A percentile compares a stretch with the other conserved stretches of the same genome.
phyloP scores from a whole-genome alignment of 495 filamentous ascomycete genomes.

The Staphylotrichum longicolle region DNA sequence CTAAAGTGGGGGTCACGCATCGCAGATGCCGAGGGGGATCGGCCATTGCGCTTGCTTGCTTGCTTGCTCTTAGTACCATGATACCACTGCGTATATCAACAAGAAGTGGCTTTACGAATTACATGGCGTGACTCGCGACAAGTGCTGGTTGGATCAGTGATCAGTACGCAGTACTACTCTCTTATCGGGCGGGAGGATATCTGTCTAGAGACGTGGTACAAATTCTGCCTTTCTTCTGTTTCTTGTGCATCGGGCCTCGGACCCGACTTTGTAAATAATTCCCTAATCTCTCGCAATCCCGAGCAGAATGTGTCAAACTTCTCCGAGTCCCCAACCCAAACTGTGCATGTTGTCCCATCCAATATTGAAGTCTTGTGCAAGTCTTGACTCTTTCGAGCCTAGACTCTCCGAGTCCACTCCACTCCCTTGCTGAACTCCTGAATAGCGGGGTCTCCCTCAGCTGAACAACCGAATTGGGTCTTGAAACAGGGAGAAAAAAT shows the following conservation, averaged over 20 bases:
- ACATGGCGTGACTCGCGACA: background rate
- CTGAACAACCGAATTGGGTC: too few relatives aligned
- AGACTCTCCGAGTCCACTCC: too few relatives aligned
- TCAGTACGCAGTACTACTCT: background rate
- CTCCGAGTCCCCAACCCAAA: too few relatives aligned
- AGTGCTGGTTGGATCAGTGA: conserved; percentile 9
- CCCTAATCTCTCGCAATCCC: conserved; percentile 15
- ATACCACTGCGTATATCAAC: background rate
- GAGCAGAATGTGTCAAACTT: conserved; percentile 4
- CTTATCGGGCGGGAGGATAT: conserved; percentile 1
- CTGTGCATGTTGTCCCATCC: too few relatives aligned
- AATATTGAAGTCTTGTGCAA: too few relatives aligned
- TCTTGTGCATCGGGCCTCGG: background rate
- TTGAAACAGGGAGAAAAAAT: background rate
- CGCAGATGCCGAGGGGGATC: background rate
- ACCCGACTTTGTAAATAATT: conserved; percentile 14
- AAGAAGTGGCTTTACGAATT: background rate
- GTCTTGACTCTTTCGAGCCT: too few relatives aligned
- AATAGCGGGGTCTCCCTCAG: too few relatives aligned
- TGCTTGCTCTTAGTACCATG: background rate
- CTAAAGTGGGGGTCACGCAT: conserved; percentile 4
- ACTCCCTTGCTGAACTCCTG: too few relatives aligned
- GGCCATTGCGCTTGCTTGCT: background rate
- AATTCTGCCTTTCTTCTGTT: background rate
- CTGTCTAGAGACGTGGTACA: conserved; percentile 2